These are phyloP conservation scores for Tulasnella sp. DNA, from an alignment of 768 basidiomycete species.

Conservation along the genomic window DNA sequence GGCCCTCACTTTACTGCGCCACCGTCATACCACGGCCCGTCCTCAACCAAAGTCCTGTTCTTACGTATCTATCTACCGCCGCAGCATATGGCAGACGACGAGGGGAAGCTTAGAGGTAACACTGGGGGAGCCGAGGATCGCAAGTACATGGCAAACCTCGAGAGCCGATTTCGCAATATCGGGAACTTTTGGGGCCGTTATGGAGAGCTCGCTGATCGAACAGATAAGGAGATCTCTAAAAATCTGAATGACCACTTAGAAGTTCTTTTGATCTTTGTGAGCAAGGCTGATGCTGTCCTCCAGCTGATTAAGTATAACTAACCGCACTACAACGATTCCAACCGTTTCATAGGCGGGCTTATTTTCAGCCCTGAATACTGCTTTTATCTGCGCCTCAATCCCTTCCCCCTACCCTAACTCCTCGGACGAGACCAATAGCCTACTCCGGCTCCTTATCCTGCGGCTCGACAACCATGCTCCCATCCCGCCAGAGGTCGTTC, in stretches of 20 bases:
- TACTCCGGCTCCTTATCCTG: background rate
- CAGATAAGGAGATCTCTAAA: background rate
- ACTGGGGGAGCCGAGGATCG: background rate
- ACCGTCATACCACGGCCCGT: background rate
- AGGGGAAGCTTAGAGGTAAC: background rate
- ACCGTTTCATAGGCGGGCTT: too few species aligned
- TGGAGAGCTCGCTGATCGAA: background rate
- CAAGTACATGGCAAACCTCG: background rate
- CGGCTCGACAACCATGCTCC: background rate
- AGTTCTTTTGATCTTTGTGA: background rate
- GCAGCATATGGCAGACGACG: background rate
- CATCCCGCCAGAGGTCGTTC: background rate
- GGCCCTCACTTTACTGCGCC: too few species aligned
- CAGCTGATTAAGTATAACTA: too few species aligned
- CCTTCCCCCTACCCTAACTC: background rate
- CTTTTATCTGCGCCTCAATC: background rate
- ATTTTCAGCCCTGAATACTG: conserved; percentile 20
- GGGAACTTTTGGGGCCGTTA: background rate
- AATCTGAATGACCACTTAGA: background rate
- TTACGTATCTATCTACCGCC: background rate
- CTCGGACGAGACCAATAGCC: background rate
- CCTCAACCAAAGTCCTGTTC: background rate
- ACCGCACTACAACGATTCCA: too few species aligned
- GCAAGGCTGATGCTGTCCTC: background rate
- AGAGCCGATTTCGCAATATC: background rate